Percentiles rank a stretch among this genome's conserved stretches.
phyloP scores from a whole-genome alignment of 208 protist genomes.

The Trypanosoma avium region DNA sequence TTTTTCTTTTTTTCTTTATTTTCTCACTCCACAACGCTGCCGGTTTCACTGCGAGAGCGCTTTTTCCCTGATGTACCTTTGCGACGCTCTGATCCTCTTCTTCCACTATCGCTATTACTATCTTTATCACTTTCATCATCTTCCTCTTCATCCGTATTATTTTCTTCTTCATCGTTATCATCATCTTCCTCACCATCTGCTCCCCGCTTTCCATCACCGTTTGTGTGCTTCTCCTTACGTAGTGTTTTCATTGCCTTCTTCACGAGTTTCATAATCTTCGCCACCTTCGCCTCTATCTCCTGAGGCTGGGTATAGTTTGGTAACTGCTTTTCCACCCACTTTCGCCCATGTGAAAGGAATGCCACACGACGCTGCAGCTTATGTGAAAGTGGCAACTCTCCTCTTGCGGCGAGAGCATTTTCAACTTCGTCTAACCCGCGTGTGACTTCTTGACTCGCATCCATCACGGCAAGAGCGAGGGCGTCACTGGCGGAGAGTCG shows the following conservation, averaged over 20 bases:
- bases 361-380: conserved; percentile 61
- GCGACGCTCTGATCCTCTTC: neutral
- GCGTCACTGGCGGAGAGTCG: conserved; percentile 49
- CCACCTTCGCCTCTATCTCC: conserved; percentile 47
- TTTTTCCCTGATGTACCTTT: neutral
- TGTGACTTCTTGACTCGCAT: conserved; percentile 30
- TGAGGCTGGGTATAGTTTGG: conserved; percentile 42
- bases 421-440: conserved; percentile 42
- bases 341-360: conserved; percentile 51
- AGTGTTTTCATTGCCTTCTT: conserved; percentile 26
- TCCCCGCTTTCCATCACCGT: conserved; percentile 10
- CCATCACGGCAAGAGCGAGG: conserved; percentile 26
- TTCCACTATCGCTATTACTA: neutral
- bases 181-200: conserved; percentile 11
- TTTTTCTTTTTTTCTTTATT: neutral
- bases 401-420: conserved; percentile 30
- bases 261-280: conserved; percentile 43
- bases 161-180: conserved; percentile 6
- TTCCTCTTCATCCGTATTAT: neutral
- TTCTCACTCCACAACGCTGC: neutral
- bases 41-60: conserved; percentile 1
- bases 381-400: conserved; percentile 32
- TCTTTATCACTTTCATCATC: neutral
- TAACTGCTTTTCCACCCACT: conserved; percentile 58
- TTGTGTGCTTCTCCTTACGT: conserved; percentile 24